Percentiles rank a stretch among this genome's conserved stretches.
Evolutionary conservation across 2,329 filamentous ascomycete species (phyloP).

Genomic region (Neofusicoccum sp.): DNA sequence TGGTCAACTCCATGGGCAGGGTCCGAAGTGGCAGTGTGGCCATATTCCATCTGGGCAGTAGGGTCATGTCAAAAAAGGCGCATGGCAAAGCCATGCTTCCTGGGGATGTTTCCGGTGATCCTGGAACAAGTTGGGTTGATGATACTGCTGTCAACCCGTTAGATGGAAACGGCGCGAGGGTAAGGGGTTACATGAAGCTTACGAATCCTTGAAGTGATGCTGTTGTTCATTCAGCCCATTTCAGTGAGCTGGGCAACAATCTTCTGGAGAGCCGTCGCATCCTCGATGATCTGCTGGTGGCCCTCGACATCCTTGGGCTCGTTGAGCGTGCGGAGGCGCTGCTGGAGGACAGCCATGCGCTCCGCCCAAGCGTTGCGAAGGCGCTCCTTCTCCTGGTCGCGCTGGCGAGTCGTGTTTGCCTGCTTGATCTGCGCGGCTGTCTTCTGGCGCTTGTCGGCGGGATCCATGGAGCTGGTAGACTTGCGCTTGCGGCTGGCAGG

Average conservation of each 20-base stretch:
- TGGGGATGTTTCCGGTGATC: slow-evolving; percentile 6
- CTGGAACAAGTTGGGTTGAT: slow-evolving; percentile 4
- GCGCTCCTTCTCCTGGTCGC: slow-evolving; percentile 31
- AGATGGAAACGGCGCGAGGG: not conserved
- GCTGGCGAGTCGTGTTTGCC: slow-evolving; percentile 35
- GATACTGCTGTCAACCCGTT: not conserved
- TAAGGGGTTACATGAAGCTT: not conserved
- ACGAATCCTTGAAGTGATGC: slow-evolving; percentile 10
- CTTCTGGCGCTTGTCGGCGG: slow-evolving; percentile 38
- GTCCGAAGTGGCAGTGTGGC: slow-evolving; percentile 13
- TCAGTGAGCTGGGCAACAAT: slow-evolving; percentile 38
- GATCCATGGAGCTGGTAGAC: slow-evolving; percentile 32
- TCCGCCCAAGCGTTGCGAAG: slow-evolving; percentile 35
- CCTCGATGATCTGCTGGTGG: slow-evolving; percentile 39
- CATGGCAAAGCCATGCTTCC: slow-evolving; percentile 20
- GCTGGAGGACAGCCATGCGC: slow-evolving; percentile 40
- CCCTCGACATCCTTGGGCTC: slow-evolving; percentile 38
- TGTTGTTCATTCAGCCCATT: slow-evolving; percentile 34
- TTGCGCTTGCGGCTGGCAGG: slow-evolving; percentile 41
- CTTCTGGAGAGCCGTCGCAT: slow-evolving; percentile 37
- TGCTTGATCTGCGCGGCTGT: slow-evolving; percentile 30
- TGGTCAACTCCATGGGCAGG: slow-evolving; percentile 5
- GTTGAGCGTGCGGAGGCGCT: slow-evolving; percentile 34
- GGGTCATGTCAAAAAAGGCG: slow-evolving; percentile 14
- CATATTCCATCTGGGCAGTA: slow-evolving; percentile 13